A percentile compares a stretch with the other conserved stretches of the same genome.
Evolutionary conservation across 2,329 filamentous ascomycete genomes (phyloP).

Genomic region (Phoma sp.): DNA sequence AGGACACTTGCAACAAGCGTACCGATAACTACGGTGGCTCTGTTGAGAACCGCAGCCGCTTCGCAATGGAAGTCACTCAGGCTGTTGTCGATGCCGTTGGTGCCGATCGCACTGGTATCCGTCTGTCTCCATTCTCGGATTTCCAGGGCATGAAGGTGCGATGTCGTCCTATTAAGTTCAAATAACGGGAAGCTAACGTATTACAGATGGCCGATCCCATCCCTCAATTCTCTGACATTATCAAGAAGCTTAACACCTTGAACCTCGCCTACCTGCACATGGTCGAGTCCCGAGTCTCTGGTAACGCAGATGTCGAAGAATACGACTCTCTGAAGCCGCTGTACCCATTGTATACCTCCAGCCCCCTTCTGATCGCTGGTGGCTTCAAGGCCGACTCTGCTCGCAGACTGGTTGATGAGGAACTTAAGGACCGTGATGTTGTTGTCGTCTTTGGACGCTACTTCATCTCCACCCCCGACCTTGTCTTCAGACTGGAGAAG

Average conservation of each 20-base stretch:
- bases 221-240: constrained; percentile 67
- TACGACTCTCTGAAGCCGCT: constrained; percentile 32
- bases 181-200: neutral
- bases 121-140: constrained; percentile 64
- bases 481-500: constrained; percentile 54
- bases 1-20: constrained; percentile 62
- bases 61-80: constrained; percentile 60
- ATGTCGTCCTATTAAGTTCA: neutral
- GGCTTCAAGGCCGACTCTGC: constrained; percentile 51
- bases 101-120: constrained; percentile 62
- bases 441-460: constrained; percentile 56
- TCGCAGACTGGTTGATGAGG: constrained; percentile 44
- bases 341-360: constrained; percentile 29
- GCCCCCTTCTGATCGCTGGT: constrained; percentile 50
- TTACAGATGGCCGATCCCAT: constrained; percentile 62
- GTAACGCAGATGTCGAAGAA: constrained; percentile 45
- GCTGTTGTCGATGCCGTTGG: constrained; percentile 61
- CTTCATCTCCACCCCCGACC: constrained; percentile 58
- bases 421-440: constrained; percentile 53
- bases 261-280: constrained; percentile 59
- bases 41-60: constrained; percentile 59
- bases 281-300: constrained; percentile 62
- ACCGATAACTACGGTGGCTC: constrained; percentile 57
- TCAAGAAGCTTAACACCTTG: constrained; percentile 57
- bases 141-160: constrained; percentile 65